These are phyloP conservation scores for Tetrapisispora pingtungensis DNA, from an alignment of 805 yeast species.

Conservation along the genomic window DNA sequence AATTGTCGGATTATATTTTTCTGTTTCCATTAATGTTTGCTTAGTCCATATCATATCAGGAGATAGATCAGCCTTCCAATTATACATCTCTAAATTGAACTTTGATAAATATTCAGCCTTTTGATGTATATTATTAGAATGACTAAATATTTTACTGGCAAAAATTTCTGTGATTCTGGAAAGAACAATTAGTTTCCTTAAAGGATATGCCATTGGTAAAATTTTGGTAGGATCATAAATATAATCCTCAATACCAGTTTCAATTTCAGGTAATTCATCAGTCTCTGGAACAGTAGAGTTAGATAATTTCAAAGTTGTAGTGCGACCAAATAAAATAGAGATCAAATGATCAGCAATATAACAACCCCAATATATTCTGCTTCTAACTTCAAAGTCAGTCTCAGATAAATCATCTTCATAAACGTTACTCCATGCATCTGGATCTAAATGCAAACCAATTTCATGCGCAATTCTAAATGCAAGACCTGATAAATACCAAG, in stretches of 20 bases:
- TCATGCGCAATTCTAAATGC: conserved; percentile 54
- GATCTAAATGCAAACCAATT: conserved; percentile 48
- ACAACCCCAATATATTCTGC: conserved; percentile 54
- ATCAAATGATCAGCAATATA: conserved; percentile 52
- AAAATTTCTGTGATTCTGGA: conserved; percentile 28
- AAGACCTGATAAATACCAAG: conserved; percentile 51
- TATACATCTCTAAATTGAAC: conserved; percentile 37
- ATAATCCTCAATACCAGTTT: conserved; percentile 45
- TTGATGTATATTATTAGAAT: conserved; percentile 22
- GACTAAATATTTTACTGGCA: conserved; percentile 20
- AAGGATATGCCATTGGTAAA: conserved; percentile 17
- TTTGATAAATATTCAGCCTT: conserved; percentile 30
- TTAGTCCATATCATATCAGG: conserved; percentile 37
- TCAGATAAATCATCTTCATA: conserved; percentile 31
- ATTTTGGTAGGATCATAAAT: conserved; percentile 27
- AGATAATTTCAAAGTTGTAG: conserved; percentile 40
- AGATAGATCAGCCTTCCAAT: conserved; percentile 40
- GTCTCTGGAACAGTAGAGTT: conserved; percentile 51
- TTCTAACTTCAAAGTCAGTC: conserved; percentile 42
- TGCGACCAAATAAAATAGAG: conserved; percentile 45
- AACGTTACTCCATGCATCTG: conserved; percentile 42
- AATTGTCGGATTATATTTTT: conserved; percentile 39
- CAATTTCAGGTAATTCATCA: conserved; percentile 46
- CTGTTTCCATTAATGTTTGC: conserved; percentile 26
- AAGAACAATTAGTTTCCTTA: conserved; percentile 33